These are phyloP conservation scores for Annulohypoxylon truncatum DNA, from an alignment of 2,329 filamentous ascomycete genomes.

Conservation along the genomic window DNA sequence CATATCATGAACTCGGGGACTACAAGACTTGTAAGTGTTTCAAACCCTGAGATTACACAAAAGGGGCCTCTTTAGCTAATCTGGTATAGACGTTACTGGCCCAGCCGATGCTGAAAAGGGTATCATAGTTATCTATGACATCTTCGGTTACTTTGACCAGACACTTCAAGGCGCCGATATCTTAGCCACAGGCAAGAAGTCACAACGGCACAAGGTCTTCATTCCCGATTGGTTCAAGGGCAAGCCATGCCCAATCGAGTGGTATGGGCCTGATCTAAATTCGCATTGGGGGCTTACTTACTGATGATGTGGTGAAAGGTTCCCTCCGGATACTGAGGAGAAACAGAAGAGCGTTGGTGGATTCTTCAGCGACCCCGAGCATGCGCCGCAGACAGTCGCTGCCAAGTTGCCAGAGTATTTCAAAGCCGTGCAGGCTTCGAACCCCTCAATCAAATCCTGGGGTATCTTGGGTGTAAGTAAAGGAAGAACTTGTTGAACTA, in stretches of 20 bases:
- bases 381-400: conserved; percentile 60
- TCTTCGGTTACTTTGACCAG: conserved; percentile 79
- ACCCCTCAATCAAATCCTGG: conserved; percentile 68
- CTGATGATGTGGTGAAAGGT: conserved; percentile 45
- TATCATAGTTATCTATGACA: conserved; percentile 72
- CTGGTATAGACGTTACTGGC: conserved; percentile 57
- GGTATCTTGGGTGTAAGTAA: conserved; percentile 68
- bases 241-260: conserved; percentile 67
- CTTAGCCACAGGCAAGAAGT: conserved; percentile 65
- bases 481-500: not conserved
- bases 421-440: conserved; percentile 62
- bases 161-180: conserved; percentile 77
- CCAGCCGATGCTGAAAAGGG: conserved; percentile 63
- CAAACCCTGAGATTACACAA: too few species aligned
- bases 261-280: conserved; percentile 39
- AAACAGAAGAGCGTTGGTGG: conserved; percentile 68
- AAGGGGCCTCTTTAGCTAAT: not conserved
- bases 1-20: conserved; percentile 66
- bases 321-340: conserved; percentile 73
- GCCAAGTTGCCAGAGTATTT: conserved; percentile 64
- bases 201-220: conserved; percentile 82
- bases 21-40: conserved; percentile 62
- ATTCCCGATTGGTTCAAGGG: conserved; percentile 94
- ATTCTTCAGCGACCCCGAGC: conserved; percentile 63
- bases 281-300: not conserved